Evolutionary conservation across 2,329 filamentous ascomycete genomes (phyloP).

Genomic region (Torrubiella hemipterigena): DNA sequence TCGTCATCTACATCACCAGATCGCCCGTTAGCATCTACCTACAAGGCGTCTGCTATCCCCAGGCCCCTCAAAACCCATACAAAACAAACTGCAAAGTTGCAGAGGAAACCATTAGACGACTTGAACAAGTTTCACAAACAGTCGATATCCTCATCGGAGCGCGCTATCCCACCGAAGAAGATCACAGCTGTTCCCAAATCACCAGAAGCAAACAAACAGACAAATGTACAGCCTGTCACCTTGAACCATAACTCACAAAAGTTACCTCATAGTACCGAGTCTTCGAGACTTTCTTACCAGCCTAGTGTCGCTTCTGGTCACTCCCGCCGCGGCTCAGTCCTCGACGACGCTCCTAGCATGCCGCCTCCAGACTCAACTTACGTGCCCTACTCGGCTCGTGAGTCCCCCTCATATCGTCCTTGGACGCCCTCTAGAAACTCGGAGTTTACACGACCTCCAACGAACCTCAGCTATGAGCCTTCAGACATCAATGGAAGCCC

Average conservation of each 20-base stretch:
- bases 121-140: too few species aligned
- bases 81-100: constrained; percentile 43
- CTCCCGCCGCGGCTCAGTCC: constrained; percentile 34
- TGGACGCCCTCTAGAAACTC: constrained; percentile 43
- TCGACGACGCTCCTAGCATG: constrained; percentile 46
- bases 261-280: constrained; percentile 24
- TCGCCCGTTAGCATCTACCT: neutral
- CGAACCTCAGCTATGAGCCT: constrained; percentile 68
- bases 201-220: constrained; percentile 25
- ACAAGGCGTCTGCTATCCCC: constrained; percentile 2
- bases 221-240: too few species aligned
- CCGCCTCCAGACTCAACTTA: constrained; percentile 54
- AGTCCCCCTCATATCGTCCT: constrained; percentile 39
- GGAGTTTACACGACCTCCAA: constrained; percentile 60
- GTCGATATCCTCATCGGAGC: too few species aligned
- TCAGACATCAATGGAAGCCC: constrained; percentile 82
- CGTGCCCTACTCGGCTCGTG: constrained; percentile 38
- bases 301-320: constrained; percentile 36
- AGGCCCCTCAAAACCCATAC: neutral
- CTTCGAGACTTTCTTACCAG: constrained; percentile 35
- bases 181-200: constrained; percentile 33
- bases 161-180: constrained; percentile 21
- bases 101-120: constrained; percentile 21
- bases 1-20: constrained; percentile 1
- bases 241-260: constrained; percentile 27